phyloP scores from a whole-genome alignment of 768 basidiomycete species.

The Amanita fuliginea region DNA sequence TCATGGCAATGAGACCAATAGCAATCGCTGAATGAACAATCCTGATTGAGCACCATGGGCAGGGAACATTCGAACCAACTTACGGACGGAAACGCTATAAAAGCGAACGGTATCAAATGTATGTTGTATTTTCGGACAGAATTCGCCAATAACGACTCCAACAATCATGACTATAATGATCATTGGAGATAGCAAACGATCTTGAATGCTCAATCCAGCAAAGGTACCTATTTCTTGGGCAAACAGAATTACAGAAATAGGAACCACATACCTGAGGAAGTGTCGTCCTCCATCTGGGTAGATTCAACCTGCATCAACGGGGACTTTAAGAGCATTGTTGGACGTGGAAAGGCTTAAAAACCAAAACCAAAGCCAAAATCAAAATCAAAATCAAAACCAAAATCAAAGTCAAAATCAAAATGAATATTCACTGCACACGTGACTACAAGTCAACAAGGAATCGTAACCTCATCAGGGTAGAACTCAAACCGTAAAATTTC shows the following conservation, averaged over 20 bases:
- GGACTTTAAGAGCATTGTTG: too few relatives aligned
- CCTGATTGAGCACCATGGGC: not conserved
- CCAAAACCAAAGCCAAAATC: not conserved
- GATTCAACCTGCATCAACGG: not conserved
- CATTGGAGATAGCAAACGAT: constrained; percentile 29
- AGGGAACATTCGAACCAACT: constrained; percentile 17
- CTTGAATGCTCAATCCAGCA: constrained; percentile 13
- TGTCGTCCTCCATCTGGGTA: not conserved
- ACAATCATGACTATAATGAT: constrained; percentile 67
- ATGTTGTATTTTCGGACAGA: constrained; percentile 42
- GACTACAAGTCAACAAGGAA: not conserved
- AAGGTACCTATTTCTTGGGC: constrained; percentile 8
- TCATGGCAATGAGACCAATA: constrained; percentile 75
- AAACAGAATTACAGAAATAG: not conserved
- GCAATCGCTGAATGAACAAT: constrained; percentile 48
- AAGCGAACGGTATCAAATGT: constrained; percentile 55
- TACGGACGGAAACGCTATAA: constrained; percentile 68
- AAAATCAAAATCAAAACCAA: too few relatives aligned
- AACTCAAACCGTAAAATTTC: too few relatives aligned
- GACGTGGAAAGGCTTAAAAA: too few relatives aligned
- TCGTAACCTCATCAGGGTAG: too few relatives aligned
- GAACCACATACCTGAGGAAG: not conserved
- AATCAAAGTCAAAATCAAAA: constrained; percentile 4
- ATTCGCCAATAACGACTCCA: constrained; percentile 67
- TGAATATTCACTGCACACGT: too few relatives aligned